Conservation (phyloP, 2,329 filamentous ascomycete species). For the Colletotrichum tropicicola region DNA sequence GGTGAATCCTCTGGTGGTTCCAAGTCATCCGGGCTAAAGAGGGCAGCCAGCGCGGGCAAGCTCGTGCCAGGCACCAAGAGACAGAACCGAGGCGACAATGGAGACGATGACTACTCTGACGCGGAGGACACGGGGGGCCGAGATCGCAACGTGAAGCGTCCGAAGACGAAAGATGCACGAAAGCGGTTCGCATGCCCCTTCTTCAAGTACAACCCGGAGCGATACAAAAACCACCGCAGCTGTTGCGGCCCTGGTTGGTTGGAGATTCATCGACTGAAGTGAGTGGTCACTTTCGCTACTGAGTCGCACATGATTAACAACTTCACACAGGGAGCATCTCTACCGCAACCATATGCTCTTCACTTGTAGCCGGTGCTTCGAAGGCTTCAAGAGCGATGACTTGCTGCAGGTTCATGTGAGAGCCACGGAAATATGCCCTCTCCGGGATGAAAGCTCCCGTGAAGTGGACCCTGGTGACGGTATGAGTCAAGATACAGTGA, state of each 20-base stretch:
- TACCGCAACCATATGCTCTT: constrained; percentile 45
- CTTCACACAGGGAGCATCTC: constrained; percentile 44
- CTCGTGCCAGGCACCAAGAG: background rate
- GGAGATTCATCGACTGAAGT: constrained; percentile 49
- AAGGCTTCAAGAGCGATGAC: constrained; percentile 40
- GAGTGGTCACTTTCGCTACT: background rate
- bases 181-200: constrained; percentile 47
- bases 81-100: background rate
- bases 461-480: constrained; percentile 39
- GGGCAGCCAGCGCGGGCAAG: background rate
- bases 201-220: constrained; percentile 45
- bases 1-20: background rate
- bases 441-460: constrained; percentile 21
- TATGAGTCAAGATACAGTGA: constrained; percentile 43
- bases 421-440: constrained; percentile 34
- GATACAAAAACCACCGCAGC: constrained; percentile 40
- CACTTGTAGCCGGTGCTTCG: constrained; percentile 45
- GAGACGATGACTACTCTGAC: background rate
- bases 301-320: background rate
- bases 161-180: constrained; percentile 8
- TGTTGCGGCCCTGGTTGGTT: constrained; percentile 48
- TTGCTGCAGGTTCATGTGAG: constrained; percentile 42
- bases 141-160: constrained; percentile 13
- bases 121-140: background rate
- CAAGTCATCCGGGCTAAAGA: background rate